Percentiles rank a stretch among this genome's conserved stretches.
Conservation (phyloP, 257 asterid species). For the Asclepias syriaca region DNA sequence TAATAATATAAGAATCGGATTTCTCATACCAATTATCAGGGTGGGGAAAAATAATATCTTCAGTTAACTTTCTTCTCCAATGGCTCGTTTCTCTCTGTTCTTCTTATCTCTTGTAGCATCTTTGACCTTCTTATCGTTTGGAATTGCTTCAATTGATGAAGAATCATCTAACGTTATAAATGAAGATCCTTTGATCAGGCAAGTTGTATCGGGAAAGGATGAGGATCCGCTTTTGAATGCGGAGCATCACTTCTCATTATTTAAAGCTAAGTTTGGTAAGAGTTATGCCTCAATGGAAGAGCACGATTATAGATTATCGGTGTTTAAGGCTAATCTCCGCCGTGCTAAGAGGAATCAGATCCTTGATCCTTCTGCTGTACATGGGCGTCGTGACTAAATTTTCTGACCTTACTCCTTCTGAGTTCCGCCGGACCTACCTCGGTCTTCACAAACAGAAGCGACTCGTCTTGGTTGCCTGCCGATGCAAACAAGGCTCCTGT, state of each 20-base stretch:
- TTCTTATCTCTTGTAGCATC: constrained; percentile 3
- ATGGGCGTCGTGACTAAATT: constrained; percentile 82
- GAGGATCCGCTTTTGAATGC: constrained; percentile 54
- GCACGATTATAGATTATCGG: constrained; percentile 67
- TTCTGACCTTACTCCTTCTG: constrained; percentile 71
- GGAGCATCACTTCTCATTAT: constrained; percentile 63
- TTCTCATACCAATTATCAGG: background rate
- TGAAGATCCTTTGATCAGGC: constrained; percentile 64
- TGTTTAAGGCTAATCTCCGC: constrained; percentile 70
- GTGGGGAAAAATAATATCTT: constrained; percentile 16
- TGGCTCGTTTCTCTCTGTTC: constrained; percentile 37
- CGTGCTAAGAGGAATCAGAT: constrained; percentile 77
- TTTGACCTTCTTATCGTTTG: constrained; percentile 26
- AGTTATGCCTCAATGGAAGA: constrained; percentile 63
- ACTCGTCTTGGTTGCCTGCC: constrained; percentile 42
- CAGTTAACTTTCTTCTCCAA: constrained; percentile 19
- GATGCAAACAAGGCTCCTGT: constrained; percentile 63
- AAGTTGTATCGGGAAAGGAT: constrained; percentile 63
- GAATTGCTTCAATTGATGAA: constrained; percentile 18
- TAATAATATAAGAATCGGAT: constrained; percentile 10
- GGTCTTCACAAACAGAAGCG: constrained; percentile 44
- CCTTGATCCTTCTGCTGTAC: constrained; percentile 72
- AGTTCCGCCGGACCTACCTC: constrained; percentile 55
- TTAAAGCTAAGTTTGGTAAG: constrained; percentile 52
- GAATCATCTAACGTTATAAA: background rate